These are phyloP conservation scores for Acanthamoeba triangularis DNA, from an alignment of 208 protist genomes.

Conservation along the genomic window DNA sequence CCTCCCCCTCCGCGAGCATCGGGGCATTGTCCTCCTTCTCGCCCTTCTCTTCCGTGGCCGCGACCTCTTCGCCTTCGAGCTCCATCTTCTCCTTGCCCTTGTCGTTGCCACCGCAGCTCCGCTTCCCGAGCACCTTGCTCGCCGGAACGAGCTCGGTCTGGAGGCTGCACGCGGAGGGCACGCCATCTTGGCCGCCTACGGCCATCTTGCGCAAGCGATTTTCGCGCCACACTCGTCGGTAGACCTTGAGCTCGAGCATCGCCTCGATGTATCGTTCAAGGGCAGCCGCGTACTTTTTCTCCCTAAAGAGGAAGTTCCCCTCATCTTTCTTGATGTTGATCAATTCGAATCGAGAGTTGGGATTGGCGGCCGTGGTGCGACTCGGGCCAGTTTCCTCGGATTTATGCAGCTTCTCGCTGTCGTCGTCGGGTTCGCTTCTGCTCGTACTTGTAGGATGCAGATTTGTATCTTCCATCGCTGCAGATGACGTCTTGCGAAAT, in stretches of 20 bases:
- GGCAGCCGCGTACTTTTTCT: background rate
- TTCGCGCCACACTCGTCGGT: background rate
- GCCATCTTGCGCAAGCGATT: background rate
- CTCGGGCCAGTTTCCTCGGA: background rate
- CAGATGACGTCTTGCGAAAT: background rate
- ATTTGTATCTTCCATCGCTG: background rate
- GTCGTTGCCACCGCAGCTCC: background rate
- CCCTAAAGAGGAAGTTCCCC: conserved; percentile 14
- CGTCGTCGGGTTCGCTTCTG: background rate
- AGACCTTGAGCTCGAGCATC: conserved; percentile 1
- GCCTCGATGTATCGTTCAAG: conserved; percentile 8
- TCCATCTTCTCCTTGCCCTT: conserved; percentile 36
- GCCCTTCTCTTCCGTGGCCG: background rate
- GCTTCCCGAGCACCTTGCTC: background rate
- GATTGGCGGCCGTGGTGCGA: background rate
- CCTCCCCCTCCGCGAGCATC: background rate
- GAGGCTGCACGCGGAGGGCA: background rate
- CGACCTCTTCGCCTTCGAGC: background rate
- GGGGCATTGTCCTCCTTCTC: background rate
- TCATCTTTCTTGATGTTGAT: conserved; percentile 7
- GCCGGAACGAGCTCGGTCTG: background rate
- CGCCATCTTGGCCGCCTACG: background rate
- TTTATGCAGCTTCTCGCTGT: background rate
- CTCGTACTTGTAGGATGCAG: background rate
- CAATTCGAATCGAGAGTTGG: background rate